phyloP scores from a whole-genome alignment of 192 early-diverging fungal species.

The Entomortierella beljakovae region DNA sequence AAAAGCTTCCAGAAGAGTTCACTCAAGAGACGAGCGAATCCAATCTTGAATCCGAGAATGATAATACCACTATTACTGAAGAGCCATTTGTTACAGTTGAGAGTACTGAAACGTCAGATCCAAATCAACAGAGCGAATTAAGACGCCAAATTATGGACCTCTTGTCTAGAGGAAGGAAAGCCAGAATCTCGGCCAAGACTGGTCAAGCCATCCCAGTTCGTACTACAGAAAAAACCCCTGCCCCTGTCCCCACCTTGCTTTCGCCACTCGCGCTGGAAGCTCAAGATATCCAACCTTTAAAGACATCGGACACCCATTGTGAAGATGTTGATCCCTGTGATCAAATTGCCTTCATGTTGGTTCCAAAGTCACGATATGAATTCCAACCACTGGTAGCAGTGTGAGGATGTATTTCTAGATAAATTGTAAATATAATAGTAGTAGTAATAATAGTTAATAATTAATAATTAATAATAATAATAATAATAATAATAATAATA shows the following conservation, averaged over 20 bases:
- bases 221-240: not conserved
- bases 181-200: slow-evolving; percentile 30
- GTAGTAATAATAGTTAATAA: too few species aligned
- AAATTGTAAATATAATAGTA: too few species aligned
- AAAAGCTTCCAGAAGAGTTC: not conserved
- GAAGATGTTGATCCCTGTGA: slow-evolving; percentile 16
- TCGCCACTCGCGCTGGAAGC: slow-evolving; percentile 38
- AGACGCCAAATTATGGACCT: slow-evolving; percentile 31
- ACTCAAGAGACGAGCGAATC: not conserved
- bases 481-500: too few species aligned
- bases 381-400: slow-evolving; percentile 40
- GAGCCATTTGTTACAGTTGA: not conserved
- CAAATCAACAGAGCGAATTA: slow-evolving; percentile 10
- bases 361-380: slow-evolving; percentile 52
- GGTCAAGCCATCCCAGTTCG: not conserved
- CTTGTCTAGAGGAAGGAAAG: slow-evolving; percentile 36
- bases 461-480: too few species aligned
- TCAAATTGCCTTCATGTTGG: slow-evolving; percentile 47
- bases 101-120: not conserved
- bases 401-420: not conserved
- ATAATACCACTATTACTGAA: not conserved
- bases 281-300: slow-evolving; percentile 2
- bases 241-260: not conserved
- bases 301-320: not conserved
- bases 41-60: not conserved